Evolutionary conservation across 2,329 filamentous ascomycete genomes (phyloP), one percentile per base, ranked within the genome.

Genomic region (Fusarium continuum): DNA sequence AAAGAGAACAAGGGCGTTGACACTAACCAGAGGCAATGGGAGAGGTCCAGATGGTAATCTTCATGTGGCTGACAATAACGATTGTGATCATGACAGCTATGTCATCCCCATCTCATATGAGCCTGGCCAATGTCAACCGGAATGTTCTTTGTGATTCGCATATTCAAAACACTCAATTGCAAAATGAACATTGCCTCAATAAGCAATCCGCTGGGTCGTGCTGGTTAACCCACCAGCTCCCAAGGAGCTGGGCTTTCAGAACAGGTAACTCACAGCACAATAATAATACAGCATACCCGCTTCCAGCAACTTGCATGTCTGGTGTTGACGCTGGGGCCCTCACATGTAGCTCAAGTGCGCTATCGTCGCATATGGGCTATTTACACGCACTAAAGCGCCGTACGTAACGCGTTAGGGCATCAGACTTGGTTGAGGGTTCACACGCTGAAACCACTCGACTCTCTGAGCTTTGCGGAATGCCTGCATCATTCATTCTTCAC

Each of bases 261-360:
- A n/a, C n/a, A n/a, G n/a, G n/a, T n/a, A n/a, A n/a, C n/a, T n/a
- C n/a, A n/a, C n/a, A n/a, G 19, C 11, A 13, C 34, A 14, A 29
- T 29, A 29, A 29, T 36, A n/a, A 51, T 26, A 31, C 17, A 40
- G 16, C 26, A 63, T 49, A 53, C 17, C 65, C 54, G 32, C 43
- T 65, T 69, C 56, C 28, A 69, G 66, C 57, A 69, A 41, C 65
- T 55, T 56, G 64, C 64, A 69, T 58, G 43, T 39, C 35, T 49
- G 44, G 49, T 41, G 39, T 62, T 32, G 34, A 55, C 54, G 51
- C 52, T 58, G 52, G 67, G 50, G 22, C 64, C 57, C 41, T 51
- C 52, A 48, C n/a, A n/a, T n/a, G n/a, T 54, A 36, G 28, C 38
- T 47, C 53, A 28, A 19, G 46, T 47, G 41, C 45, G 14, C 32